These are phyloP conservation scores for Lichtheimia ramosa DNA, from an alignment of 371 early-diverging fungal species.

Conservation along the genomic window DNA sequence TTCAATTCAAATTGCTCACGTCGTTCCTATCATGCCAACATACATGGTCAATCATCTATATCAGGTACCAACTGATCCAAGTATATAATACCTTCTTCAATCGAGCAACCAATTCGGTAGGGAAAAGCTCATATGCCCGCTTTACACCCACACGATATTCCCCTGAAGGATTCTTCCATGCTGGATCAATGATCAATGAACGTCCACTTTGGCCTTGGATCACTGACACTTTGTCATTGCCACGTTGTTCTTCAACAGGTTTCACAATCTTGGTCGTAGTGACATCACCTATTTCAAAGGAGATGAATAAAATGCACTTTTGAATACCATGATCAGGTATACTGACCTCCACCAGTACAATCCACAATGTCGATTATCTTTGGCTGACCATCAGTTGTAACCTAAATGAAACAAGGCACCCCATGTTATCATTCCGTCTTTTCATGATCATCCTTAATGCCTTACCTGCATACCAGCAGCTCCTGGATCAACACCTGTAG, in stretches of 20 bases:
- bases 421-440: neutral
- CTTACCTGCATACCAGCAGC: constrained; percentile 79
- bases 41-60: neutral
- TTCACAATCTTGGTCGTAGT: constrained; percentile 62
- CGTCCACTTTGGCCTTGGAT: constrained; percentile 79
- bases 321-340: neutral
- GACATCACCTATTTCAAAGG: constrained; percentile 62
- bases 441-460: neutral
- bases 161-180: constrained; percentile 78
- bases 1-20: constrained; percentile 61
- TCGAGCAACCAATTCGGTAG: constrained; percentile 55
- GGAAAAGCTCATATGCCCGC: constrained; percentile 77
- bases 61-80: neutral
- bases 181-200: constrained; percentile 64
- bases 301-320: no score
- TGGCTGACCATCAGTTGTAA: constrained; percentile 85
- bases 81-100: constrained; percentile 51
- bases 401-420: constrained; percentile 33
- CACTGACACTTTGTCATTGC: constrained; percentile 40
- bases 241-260: constrained; percentile 38
- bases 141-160: constrained; percentile 87
- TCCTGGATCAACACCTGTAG: constrained; percentile 83
- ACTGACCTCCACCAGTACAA: constrained; percentile 79
- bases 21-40: constrained; percentile 57
- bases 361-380: constrained; percentile 92